A percentile compares a stretch with the other conserved stretches of the same genome.
Conservation (phyloP, 2,329 filamentous ascomycete genomes). For the Sclerotinia spermophila region DNA sequence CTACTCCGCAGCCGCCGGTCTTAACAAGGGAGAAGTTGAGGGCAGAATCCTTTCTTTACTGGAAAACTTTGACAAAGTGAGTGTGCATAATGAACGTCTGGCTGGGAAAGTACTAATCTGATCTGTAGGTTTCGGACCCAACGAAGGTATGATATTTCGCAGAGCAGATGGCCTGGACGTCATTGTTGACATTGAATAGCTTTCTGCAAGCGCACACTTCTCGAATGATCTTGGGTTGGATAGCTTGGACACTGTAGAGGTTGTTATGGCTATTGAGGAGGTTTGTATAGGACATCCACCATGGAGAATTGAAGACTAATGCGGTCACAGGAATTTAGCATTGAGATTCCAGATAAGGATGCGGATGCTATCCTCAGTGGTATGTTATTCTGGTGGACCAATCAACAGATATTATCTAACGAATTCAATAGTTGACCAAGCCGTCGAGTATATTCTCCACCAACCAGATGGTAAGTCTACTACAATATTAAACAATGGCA, state of each 20-base stretch:
- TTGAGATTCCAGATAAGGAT: slow-evolving; percentile 79
- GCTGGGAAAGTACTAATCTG: slow-evolving; percentile 26
- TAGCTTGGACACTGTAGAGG: slow-evolving; percentile 97
- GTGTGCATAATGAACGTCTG: slow-evolving; percentile 30
- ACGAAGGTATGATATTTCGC: slow-evolving; percentile 50
- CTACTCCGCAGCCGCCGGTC: slow-evolving; percentile 79
- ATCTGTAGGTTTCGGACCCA: slow-evolving; percentile 61
- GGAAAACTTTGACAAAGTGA: slow-evolving; percentile 95
- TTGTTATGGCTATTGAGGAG: slow-evolving; percentile 99
- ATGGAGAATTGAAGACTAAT: slow-evolving; percentile 28
- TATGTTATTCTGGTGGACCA: slow-evolving; percentile 43
- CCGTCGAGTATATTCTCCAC: slow-evolving; percentile 69
- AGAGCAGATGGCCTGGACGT: background rate
- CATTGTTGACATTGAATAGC: slow-evolving; percentile 50
- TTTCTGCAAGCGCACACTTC: slow-evolving; percentile 83
- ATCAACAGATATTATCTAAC: background rate
- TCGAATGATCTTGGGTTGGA: slow-evolving; percentile 95
- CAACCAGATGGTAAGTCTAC: slow-evolving; percentile 66
- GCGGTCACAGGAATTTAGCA: slow-evolving; percentile 56
- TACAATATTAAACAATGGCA: background rate
- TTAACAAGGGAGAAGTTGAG: slow-evolving; percentile 81
- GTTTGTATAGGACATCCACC: slow-evolving; percentile 42
- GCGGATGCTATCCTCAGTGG: slow-evolving; percentile 73
- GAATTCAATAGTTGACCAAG: slow-evolving; percentile 60
- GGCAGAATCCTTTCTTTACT: slow-evolving; percentile 88